A percentile compares a stretch with the other conserved stretches of the same genome.
Evolutionary conservation across 257 asterid species (phyloP).

Genomic region (Haberlea rhodopensis): DNA sequence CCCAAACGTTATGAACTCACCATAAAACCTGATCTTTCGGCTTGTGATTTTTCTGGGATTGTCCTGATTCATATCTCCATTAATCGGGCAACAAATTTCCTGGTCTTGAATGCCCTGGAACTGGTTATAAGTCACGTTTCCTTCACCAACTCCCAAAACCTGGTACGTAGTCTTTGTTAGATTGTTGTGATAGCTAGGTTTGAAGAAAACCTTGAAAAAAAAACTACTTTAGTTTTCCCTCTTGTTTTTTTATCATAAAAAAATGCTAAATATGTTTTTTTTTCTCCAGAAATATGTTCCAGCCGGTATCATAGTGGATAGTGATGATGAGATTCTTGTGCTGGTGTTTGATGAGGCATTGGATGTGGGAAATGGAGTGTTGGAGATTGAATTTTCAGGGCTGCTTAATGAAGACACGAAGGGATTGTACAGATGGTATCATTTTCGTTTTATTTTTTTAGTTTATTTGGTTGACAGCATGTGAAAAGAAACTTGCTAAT

Average conservation of each 20-base stretch:
- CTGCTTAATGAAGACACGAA: constrained; percentile 34
- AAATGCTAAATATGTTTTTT: too few relatives aligned
- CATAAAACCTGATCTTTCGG: constrained; percentile 33
- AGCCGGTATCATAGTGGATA: constrained; percentile 28
- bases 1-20: constrained; percentile 40
- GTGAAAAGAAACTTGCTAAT: not conserved
- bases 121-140: constrained; percentile 28
- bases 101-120: constrained; percentile 33
- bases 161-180: not conserved
- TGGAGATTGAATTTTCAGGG: constrained; percentile 37
- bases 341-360: constrained; percentile 33
- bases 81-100: constrained; percentile 20
- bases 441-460: not conserved
- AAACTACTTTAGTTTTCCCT: not conserved
- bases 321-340: constrained; percentile 36
- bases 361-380: constrained; percentile 30
- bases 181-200: too few relatives aligned
- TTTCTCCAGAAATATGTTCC: constrained; percentile 39
- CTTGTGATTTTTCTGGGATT: constrained; percentile 29
- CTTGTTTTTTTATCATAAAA: not conserved
- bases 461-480: not conserved
- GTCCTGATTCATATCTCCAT: constrained; percentile 26
- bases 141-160: constrained; percentile 25
- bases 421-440: constrained; percentile 44
- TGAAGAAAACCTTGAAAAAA: too few relatives aligned